A percentile compares a stretch with the other conserved stretches of the same genome.
Evolutionary conservation across 495 filamentous ascomycete genomes (phyloP).

Genomic region (Lasiosphaeris hirsuta): DNA sequence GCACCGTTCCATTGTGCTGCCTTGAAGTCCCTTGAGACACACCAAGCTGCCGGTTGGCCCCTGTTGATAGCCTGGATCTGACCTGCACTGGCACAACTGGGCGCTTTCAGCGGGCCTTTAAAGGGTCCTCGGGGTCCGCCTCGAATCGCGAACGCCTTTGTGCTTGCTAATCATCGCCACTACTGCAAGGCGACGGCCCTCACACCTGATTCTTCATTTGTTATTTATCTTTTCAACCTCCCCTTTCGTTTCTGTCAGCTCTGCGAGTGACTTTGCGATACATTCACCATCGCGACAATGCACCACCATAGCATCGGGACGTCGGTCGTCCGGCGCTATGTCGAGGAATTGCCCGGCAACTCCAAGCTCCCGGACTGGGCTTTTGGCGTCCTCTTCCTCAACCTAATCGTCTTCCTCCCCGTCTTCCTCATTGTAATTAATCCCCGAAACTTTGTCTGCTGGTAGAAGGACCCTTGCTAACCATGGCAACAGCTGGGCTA

Average conservation of each 20-base stretch:
- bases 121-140: too few species aligned
- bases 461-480: neutral
- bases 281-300: neutral
- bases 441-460: neutral
- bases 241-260: neutral
- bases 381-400: slow-evolving; percentile 16
- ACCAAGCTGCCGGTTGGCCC: too few species aligned
- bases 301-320: slow-evolving; percentile 1
- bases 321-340: slow-evolving; percentile 12
- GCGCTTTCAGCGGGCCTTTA: too few species aligned
- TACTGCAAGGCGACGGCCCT: too few species aligned
- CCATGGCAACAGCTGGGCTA: slow-evolving; percentile 32
- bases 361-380: slow-evolving; percentile 6
- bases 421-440: slow-evolving; percentile 34
- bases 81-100: too few species aligned
- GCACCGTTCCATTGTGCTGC: too few species aligned
- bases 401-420: slow-evolving; percentile 40
- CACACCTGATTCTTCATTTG: too few species aligned
- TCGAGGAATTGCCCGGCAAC: slow-evolving; percentile 4
- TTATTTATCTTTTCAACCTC: too few species aligned
- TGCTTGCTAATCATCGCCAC: too few species aligned
- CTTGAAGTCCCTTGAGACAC: too few species aligned
- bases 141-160: too few species aligned
- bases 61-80: too few species aligned
- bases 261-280: neutral